Conservation (phyloP, 1,139 yeast species). For the Pneumocystis murina region DNA sequence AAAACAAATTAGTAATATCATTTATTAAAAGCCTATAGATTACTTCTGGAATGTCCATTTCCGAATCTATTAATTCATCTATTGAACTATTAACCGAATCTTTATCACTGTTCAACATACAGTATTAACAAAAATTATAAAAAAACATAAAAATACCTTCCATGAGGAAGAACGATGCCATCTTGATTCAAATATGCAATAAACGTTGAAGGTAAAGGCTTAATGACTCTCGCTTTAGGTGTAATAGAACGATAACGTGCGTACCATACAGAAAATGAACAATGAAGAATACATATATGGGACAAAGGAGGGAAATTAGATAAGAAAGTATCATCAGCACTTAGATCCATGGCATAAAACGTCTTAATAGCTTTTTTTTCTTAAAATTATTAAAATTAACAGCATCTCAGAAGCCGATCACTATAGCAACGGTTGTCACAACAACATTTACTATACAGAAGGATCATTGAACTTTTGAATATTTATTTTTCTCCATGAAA, state of each 20-base stretch:
- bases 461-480: too few relatives aligned
- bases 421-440: too few relatives aligned
- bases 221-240: slow-evolving; percentile 40
- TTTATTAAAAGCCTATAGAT: too few relatives aligned
- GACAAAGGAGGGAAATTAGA: background rate
- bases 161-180: slow-evolving; percentile 51
- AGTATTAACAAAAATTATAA: too few relatives aligned
- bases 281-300: slow-evolving; percentile 31
- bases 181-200: slow-evolving; percentile 59
- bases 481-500: background rate
- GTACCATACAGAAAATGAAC: slow-evolving; percentile 67
- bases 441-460: too few relatives aligned
- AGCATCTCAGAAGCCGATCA: too few relatives aligned
- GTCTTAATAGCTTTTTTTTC: too few relatives aligned
- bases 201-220: slow-evolving; percentile 53
- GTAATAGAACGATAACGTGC: slow-evolving; percentile 35
- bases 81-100: too few relatives aligned
- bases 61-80: too few relatives aligned
- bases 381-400: too few relatives aligned
- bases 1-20: background rate
- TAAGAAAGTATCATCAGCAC: background rate
- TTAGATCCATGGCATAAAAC: background rate
- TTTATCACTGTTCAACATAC: too few relatives aligned
- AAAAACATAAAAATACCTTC: slow-evolving; percentile 15
- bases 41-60: too few relatives aligned